These are phyloP conservation scores for Casuarina glauca DNA, from an alignment of 306 rosid species.

Conservation along the genomic window DNA sequence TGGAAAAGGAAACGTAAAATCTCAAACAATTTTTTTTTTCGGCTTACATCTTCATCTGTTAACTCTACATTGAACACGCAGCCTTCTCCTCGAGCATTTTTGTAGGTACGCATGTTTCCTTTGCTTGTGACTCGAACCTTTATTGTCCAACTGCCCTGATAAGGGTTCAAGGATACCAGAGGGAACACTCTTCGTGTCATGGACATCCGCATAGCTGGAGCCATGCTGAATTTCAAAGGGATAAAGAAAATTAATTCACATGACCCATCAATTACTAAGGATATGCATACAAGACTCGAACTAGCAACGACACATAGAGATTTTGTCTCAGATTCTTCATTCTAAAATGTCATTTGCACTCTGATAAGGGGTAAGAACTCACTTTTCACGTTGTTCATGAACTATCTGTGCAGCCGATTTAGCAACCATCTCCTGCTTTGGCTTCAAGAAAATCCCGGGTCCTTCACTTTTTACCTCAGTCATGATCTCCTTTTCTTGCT, in stretches of 20 bases:
- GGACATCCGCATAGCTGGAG: conserved; percentile 79
- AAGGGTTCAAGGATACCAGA: conserved; percentile 86
- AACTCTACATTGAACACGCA: conserved; percentile 93
- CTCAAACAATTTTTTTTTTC: background rate
- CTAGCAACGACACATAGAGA: background rate
- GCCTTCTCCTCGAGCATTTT: conserved; percentile 88
- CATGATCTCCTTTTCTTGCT: conserved; percentile 35
- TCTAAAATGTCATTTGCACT: background rate
- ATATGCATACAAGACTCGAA: background rate
- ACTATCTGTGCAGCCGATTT: conserved; percentile 93
- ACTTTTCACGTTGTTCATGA: conserved; percentile 75
- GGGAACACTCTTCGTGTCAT: conserved; percentile 94
- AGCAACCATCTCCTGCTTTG: conserved; percentile 64
- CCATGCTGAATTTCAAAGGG: conserved; percentile 45
- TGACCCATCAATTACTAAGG: background rate
- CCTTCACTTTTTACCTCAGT: conserved; percentile 36
- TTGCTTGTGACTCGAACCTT: conserved; percentile 89
- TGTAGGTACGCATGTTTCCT: conserved; percentile 81
- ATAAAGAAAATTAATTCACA: background rate
- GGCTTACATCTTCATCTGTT: conserved; percentile 91
- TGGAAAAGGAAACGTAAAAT: background rate
- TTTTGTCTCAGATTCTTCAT: background rate
- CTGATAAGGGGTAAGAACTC: conserved; percentile 15
- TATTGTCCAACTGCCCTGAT: conserved; percentile 88
- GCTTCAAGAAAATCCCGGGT: conserved; percentile 55